A percentile compares a stretch with the other conserved stretches of the same genome.
phyloP scores from a whole-genome alignment of 2,329 filamentous ascomycete species.

The Hypoxylon sp. region DNA sequence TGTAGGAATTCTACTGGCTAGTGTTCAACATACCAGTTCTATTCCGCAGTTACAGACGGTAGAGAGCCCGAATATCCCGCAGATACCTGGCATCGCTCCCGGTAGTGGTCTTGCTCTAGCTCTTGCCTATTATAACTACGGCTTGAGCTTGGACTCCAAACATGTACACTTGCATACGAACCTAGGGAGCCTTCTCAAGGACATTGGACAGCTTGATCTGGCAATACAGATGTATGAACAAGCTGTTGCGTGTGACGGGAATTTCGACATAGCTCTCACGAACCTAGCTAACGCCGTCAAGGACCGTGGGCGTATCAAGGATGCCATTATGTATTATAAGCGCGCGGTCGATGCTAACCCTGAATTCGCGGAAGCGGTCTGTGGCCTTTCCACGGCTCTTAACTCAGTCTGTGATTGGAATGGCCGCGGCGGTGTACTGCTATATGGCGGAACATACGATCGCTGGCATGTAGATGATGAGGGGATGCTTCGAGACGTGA shows the following conservation, averaged over 20 bases:
- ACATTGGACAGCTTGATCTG: slow-evolving; percentile 91
- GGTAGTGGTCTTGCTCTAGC: slow-evolving; percentile 92
- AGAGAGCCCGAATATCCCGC: slow-evolving; percentile 57
- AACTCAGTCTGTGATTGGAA: slow-evolving; percentile 98
- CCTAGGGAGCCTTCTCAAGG: slow-evolving; percentile 92
- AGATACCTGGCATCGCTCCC: slow-evolving; percentile 83
- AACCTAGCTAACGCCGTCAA: slow-evolving; percentile 98
- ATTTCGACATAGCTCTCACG: slow-evolving; percentile 95
- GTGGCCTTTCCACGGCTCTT: slow-evolving; percentile 91
- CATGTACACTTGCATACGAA: slow-evolving; percentile 99
- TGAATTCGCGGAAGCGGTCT: slow-evolving; percentile 96
- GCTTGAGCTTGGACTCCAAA: slow-evolving; percentile 84
- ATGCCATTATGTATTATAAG: slow-evolving; percentile 93
- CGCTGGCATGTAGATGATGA: slow-evolving; percentile 93
- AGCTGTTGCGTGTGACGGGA: slow-evolving; percentile 91
- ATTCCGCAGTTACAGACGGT: slow-evolving; percentile 53
- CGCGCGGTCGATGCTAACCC: slow-evolving; percentile 93
- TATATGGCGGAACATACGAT: slow-evolving; percentile 81
- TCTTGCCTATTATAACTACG: slow-evolving; percentile 95
- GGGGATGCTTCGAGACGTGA: slow-evolving; percentile 85
- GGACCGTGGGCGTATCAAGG: slow-evolving; percentile 91
- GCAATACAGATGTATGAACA: slow-evolving; percentile 98
- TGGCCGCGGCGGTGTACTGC: slow-evolving; percentile 86
- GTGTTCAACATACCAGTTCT: slow-evolving; percentile 80
- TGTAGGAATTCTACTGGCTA: slow-evolving; percentile 95